These are phyloP conservation scores for Aspergillus ochraceoroseus DNA, from an alignment of 2,329 filamentous ascomycete species.

Conservation along the genomic window DNA sequence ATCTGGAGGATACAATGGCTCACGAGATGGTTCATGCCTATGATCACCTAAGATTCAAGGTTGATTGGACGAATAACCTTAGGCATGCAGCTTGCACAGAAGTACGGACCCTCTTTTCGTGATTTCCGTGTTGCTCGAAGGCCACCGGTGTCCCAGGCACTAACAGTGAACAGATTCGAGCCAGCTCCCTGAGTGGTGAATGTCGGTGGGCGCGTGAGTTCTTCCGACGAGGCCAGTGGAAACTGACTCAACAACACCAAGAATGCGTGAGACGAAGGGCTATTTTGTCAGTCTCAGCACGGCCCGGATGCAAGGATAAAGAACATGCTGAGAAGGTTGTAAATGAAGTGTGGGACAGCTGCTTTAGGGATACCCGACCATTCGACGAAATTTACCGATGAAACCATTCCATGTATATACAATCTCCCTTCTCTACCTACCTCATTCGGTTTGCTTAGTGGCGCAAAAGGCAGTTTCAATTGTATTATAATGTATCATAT, in stretches of 20 bases:
- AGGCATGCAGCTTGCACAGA: slow-evolving; percentile 92
- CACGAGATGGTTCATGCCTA: slow-evolving; percentile 99
- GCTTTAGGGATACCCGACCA: slow-evolving; percentile 86
- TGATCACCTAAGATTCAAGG: slow-evolving; percentile 86
- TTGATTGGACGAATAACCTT: slow-evolving; percentile 74
- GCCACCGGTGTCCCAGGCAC: not conserved
- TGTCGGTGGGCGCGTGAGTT: slow-evolving; percentile 87
- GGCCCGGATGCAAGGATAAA: slow-evolving; percentile 78
- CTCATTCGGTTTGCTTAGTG: not conserved
- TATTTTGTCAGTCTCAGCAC: slow-evolving; percentile 68
- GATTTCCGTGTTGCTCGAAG: not conserved
- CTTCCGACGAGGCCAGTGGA: slow-evolving; percentile 78
- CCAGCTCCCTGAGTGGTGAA: slow-evolving; percentile 87
- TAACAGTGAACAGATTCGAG: slow-evolving; percentile 64
- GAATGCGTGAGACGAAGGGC: slow-evolving; percentile 82
- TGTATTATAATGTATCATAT: slow-evolving; percentile 18
- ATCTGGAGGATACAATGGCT: slow-evolving; percentile 87
- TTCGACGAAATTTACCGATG: slow-evolving; percentile 92
- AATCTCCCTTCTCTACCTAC: not conserved
- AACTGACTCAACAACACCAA: slow-evolving; percentile 86
- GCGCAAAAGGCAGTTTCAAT: not conserved
- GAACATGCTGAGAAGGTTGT: slow-evolving; percentile 81
- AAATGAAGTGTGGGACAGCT: slow-evolving; percentile 98
- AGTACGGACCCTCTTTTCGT: slow-evolving; percentile 48
- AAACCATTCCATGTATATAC: slow-evolving; percentile 20